Percentiles rank a stretch among this genome's conserved stretches.
These are phyloP conservation scores for Podospora fimiseda DNA, from an alignment of 495 filamentous ascomycete species.

Conservation along the genomic window DNA sequence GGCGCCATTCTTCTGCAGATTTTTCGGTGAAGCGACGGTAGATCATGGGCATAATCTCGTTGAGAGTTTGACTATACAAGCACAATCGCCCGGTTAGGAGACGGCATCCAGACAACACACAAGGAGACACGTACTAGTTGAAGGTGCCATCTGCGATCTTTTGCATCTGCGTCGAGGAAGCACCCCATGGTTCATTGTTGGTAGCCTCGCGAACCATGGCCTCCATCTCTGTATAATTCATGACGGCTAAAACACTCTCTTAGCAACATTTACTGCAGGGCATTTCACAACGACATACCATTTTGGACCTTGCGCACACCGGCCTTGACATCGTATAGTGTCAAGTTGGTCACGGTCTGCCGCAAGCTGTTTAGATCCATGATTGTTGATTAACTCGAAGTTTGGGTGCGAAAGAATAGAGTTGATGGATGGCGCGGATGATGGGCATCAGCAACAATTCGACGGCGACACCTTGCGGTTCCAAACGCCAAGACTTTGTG, in stretches of 20 bases:
- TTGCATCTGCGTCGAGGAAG: slow-evolving; percentile 79
- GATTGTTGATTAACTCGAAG: too few species aligned
- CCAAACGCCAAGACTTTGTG: slow-evolving; percentile 1
- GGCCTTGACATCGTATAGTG: slow-evolving; percentile 94
- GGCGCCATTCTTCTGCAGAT: slow-evolving; percentile 94
- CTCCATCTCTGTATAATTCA: slow-evolving; percentile 99
- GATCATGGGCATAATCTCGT: slow-evolving; percentile 99
- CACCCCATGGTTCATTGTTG: slow-evolving; percentile 97
- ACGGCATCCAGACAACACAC: too few species aligned
- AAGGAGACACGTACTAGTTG: slow-evolving; percentile 75
- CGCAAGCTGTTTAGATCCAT: slow-evolving; percentile 87
- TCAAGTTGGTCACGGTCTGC: slow-evolving; percentile 88
- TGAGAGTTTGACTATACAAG: slow-evolving; percentile 88
- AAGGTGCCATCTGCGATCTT: slow-evolving; percentile 98
- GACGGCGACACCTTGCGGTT: slow-evolving; percentile 22
- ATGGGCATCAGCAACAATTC: slow-evolving; percentile 13
- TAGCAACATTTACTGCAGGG: not conserved
- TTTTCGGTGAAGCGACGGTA: slow-evolving; percentile 99
- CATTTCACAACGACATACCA: slow-evolving; percentile 57
- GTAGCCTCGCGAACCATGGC: slow-evolving; percentile 96
- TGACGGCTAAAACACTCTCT: slow-evolving; percentile 60
- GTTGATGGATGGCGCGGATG: not conserved
- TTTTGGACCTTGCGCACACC: slow-evolving; percentile 97
- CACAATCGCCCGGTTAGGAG: too few species aligned
- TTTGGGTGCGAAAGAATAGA: too few species aligned